Conservation (phyloP, 2,329 filamentous ascomycete species). For the Diaporthe velutina region DNA sequence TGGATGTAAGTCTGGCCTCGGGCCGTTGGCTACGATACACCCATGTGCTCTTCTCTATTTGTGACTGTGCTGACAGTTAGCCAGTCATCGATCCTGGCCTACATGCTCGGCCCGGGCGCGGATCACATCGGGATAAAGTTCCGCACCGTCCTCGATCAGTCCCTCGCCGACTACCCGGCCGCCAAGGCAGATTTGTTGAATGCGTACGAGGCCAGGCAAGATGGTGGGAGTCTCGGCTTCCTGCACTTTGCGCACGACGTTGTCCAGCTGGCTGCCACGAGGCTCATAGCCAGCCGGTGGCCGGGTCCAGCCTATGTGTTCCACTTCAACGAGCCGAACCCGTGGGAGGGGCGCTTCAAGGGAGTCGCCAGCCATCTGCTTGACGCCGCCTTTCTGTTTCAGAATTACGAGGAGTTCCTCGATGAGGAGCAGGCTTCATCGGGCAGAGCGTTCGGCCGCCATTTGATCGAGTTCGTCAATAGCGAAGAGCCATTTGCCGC, state of each 20-base stretch:
- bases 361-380: conserved; percentile 57
- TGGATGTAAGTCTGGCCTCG: neutral
- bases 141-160: neutral
- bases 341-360: conserved; percentile 58
- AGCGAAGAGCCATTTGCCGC: conserved; percentile 43
- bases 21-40: neutral
- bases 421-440: conserved; percentile 47
- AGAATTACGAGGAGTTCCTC: conserved; percentile 58
- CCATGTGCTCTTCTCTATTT: too few relatives aligned
- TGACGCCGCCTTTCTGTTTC: conserved; percentile 58
- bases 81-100: neutral
- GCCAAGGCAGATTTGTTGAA: neutral
- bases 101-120: neutral
- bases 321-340: conserved; percentile 61
- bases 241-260: neutral
- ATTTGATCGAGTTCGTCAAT: conserved; percentile 54
- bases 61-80: neutral
- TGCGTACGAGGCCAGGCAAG: neutral
- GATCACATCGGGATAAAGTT: neutral
- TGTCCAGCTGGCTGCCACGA: neutral
- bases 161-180: neutral
- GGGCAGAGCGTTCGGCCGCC: conserved; percentile 50
- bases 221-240: neutral
- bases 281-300: neutral
- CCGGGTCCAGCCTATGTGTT: conserved; percentile 24